Evolutionary conservation across 164 flowering plant genomes (phyloP), one percentile per base, ranked within the genome.

Genomic region (Magnolia changhungtana): DNA sequence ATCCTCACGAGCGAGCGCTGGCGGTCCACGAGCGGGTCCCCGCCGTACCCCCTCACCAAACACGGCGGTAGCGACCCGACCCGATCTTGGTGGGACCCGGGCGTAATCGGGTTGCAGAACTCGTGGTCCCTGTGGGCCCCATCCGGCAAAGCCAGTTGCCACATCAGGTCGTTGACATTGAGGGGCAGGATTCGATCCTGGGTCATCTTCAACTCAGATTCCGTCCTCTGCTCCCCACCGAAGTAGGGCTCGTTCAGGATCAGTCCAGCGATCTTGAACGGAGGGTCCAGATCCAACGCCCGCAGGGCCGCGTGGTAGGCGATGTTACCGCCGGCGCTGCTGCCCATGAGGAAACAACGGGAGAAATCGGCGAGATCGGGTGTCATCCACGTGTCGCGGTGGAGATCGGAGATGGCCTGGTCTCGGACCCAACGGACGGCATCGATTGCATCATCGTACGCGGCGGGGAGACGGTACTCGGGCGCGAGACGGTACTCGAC

Each of bases 321-420:
- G 1, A 91, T 90, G 75, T 85, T 90, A 0, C 84, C 92, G 0
- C 96, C 96, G 0, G 93, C 80, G 72, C 96, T 93, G 74, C 82
- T 73, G 0, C 96, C 96, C 88, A 88, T 86, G 58, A 93, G 69
- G 75, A 84, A 88, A 64, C 87, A 86, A 23, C 49, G 74, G 1
- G 85, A 77, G 24, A 87, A 85, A 66, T 91, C 95, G 0, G 78
- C 93, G 24, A 58, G 61, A 10, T 84, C 87, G 8, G 52, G 78
- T 51, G 61, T 16, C 45, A 94, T 7, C 92, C 91, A 87, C 7
- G 80, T 86, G 59, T 86, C 85, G 14, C 23, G 64, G 45, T 37
- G 45, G 7, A 37, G 45, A 37, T 37, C 45, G 45, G 45, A 37
- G 4, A 82, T 74, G n/a, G 63, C 49, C 50, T 63, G 37, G n/a